Percentiles rank a stretch among this genome's conserved stretches.
phyloP scores from a whole-genome alignment of 176 grass and related monocot genomes.

The Eleusine indica region DNA sequence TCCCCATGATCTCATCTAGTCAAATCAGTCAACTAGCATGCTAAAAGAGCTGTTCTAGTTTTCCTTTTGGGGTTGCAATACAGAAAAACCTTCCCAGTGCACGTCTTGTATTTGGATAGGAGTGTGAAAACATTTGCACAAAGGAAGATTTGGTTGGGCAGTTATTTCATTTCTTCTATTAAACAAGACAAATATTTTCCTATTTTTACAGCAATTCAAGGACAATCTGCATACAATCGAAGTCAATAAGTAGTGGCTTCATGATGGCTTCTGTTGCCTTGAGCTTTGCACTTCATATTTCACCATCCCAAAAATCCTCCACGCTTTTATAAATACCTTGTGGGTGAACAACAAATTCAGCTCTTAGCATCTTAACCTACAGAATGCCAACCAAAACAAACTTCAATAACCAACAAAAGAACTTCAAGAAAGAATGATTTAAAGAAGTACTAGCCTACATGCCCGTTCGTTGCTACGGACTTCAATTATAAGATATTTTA shows the following conservation, averaged over 20 bases:
- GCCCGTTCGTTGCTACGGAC: too few relatives aligned
- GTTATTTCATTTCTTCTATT: neutral
- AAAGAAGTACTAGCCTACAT: neutral
- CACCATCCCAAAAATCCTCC: conserved; percentile 71
- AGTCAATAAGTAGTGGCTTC: too few relatives aligned
- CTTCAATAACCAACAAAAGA: neutral
- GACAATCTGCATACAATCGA: neutral
- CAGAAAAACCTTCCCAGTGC: neutral
- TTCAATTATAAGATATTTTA: too few relatives aligned
- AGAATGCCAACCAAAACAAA: conserved; percentile 24
- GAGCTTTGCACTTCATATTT: conserved; percentile 17
- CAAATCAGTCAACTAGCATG: neutral
- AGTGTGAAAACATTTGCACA: neutral
- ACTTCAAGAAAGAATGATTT: neutral
- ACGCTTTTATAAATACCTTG: conserved; percentile 45
- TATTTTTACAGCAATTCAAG: neutral
- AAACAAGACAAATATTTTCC: neutral
- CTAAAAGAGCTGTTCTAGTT: neutral
- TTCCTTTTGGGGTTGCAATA: neutral
- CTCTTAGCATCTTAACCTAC: conserved; percentile 44
- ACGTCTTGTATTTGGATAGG: neutral
- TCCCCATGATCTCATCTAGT: conserved; percentile 6
- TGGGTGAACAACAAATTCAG: conserved; percentile 29
- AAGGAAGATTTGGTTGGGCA: neutral
- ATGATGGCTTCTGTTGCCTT: neutral